These are phyloP conservation scores for Viridothelium virens DNA, from an alignment of 495 filamentous ascomycete species.

Conservation along the genomic window DNA sequence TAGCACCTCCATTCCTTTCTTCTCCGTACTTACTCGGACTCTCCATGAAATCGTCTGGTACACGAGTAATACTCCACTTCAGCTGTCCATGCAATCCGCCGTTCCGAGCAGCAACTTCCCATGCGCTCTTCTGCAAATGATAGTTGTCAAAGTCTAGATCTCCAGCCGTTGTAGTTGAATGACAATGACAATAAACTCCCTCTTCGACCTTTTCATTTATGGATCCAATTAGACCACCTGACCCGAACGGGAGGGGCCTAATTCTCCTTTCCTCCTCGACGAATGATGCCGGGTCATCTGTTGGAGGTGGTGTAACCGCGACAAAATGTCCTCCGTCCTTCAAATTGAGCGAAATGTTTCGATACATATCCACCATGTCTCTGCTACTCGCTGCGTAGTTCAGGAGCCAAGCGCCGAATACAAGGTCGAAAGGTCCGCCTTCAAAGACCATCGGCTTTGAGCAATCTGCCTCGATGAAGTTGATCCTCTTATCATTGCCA, in stretches of 20 bases:
- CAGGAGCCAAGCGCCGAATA: constrained; percentile 36
- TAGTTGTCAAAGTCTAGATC: constrained; percentile 26
- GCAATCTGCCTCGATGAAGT: constrained; percentile 27
- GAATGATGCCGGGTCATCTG: constrained; percentile 13
- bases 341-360: constrained; percentile 34
- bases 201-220: constrained; percentile 17
- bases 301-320: constrained; percentile 27
- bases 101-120: constrained; percentile 24
- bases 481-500: constrained; percentile 1
- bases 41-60: constrained; percentile 15
- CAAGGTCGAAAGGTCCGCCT: constrained; percentile 36
- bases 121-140: constrained; percentile 22
- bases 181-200: constrained; percentile 18
- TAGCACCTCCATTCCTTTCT: constrained; percentile 11
- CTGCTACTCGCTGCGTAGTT: constrained; percentile 34
- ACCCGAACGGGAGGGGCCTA: constrained; percentile 14
- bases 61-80: constrained; percentile 20
- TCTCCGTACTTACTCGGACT: constrained; percentile 15
- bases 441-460: constrained; percentile 16
- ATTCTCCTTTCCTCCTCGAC: constrained; percentile 7
- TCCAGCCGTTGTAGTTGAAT: constrained; percentile 15
- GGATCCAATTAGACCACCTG: constrained; percentile 18
- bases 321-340: constrained; percentile 33
- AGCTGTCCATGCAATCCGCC: constrained; percentile 24
- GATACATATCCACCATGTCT: constrained; percentile 32